Percentiles rank a stretch among this genome's conserved stretches.
Evolutionary conservation across 2,329 filamentous ascomycete species (phyloP).

Genomic region (Corniculantispora saksenae): DNA sequence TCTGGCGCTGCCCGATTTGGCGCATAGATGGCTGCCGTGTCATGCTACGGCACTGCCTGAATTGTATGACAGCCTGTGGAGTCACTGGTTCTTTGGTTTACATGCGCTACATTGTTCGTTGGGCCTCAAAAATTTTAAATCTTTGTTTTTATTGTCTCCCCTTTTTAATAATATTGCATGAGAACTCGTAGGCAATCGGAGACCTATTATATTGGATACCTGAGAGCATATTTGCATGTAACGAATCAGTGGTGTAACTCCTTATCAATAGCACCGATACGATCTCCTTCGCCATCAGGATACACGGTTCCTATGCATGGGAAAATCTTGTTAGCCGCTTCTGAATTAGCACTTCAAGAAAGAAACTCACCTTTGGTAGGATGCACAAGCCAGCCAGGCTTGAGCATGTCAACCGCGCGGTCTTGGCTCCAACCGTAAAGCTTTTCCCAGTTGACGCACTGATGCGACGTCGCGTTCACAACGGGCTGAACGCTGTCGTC

Average conservation of each 20-base stretch:
- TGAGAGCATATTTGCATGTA: background rate
- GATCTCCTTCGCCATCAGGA: slow-evolving; percentile 6
- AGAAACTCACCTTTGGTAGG: slow-evolving; percentile 12
- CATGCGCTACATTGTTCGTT: background rate
- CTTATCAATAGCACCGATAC: slow-evolving; percentile 14
- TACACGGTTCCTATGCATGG: slow-evolving; percentile 1
- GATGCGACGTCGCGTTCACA: slow-evolving; percentile 13
- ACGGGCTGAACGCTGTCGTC: slow-evolving; percentile 5
- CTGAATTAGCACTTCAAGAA: background rate
- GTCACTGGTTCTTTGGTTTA: background rate
- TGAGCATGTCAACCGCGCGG: slow-evolving; percentile 14
- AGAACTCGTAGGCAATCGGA: too few species aligned
- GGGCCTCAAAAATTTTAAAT: background rate
- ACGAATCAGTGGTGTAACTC: slow-evolving; percentile 3
- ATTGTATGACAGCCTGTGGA: background rate
- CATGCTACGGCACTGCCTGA: background rate
- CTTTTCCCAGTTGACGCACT: slow-evolving; percentile 17
- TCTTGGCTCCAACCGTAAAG: slow-evolving; percentile 13
- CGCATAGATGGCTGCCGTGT: background rate
- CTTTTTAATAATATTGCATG: too few species aligned
- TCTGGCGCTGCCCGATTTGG: background rate
- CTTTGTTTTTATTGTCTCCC: too few species aligned
- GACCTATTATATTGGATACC: too few species aligned
- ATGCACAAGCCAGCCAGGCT: slow-evolving; percentile 14
- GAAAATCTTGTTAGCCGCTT: background rate